Conservation (phyloP, 2,329 filamentous ascomycete genomes). For the Coleophoma crateriformis region DNA sequence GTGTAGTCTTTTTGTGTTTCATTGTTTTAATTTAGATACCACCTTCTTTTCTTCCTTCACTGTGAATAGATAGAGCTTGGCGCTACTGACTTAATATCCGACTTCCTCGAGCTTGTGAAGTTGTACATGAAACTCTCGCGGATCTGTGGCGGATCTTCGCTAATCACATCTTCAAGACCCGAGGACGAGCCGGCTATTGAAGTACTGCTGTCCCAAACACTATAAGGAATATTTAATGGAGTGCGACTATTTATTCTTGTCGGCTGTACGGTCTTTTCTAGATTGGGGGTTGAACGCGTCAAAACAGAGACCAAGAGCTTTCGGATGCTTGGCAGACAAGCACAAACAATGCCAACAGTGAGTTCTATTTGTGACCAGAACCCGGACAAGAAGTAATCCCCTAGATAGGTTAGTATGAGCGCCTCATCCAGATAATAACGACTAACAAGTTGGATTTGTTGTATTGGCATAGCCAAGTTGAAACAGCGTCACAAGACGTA, state of each 20-base stretch:
- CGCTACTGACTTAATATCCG: too few species aligned
- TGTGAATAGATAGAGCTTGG: too few species aligned
- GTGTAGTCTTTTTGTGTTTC: too few species aligned
- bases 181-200: neutral
- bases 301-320: neutral
- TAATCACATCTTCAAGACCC: neutral
- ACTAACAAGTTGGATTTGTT: neutral
- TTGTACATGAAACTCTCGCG: neutral
- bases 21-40: too few species aligned
- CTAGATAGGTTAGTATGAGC: neutral
- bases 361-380: neutral
- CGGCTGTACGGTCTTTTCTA: neutral
- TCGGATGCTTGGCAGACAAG: neutral
- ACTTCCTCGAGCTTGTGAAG: neutral
- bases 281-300: neutral
- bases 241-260: neutral
- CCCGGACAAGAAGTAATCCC: neutral
- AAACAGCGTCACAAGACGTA: neutral
- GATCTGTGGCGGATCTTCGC: neutral
- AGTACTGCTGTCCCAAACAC: neutral
- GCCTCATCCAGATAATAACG: neutral
- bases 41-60: too few species aligned
- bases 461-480: neutral
- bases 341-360: neutral
- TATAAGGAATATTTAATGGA: neutral